These are phyloP conservation scores for Huntiella decipiens DNA, from an alignment of 2,329 filamentous ascomycete species.

Conservation along the genomic window DNA sequence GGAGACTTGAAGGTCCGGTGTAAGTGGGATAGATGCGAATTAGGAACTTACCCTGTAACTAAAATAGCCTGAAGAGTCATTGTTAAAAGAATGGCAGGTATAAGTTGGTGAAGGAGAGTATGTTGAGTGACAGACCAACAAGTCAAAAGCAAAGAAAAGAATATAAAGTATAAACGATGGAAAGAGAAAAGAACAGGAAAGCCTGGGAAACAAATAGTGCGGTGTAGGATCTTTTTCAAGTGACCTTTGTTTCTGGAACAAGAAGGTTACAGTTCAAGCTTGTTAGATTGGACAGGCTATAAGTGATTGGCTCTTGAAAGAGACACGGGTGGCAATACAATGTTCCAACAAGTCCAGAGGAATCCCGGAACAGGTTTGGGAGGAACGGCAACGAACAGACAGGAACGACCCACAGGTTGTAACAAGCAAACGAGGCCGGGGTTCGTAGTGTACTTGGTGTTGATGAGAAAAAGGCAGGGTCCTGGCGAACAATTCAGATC, in stretches of 20 bases:
- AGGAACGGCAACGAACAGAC: constrained; percentile 2
- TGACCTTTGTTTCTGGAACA: too few species aligned
- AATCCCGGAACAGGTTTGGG: too few species aligned
- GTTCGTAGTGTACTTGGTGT: too few species aligned
- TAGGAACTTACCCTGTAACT: constrained; percentile 60
- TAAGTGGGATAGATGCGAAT: background rate
- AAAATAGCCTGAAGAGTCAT: constrained; percentile 80
- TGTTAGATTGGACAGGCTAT: too few species aligned
- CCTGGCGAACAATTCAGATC: too few species aligned
- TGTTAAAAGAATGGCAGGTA: constrained; percentile 14
- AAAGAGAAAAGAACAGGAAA: constrained; percentile 7
- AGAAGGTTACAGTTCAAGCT: too few species aligned
- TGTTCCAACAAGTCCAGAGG: too few species aligned
- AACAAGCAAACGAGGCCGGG: too few species aligned
- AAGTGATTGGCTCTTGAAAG: background rate
- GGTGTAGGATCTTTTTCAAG: too few species aligned
- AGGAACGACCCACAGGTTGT: background rate
- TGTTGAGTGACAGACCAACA: background rate
- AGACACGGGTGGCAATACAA: background rate
- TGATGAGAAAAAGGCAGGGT: too few species aligned
- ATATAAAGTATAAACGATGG: constrained; percentile 12
- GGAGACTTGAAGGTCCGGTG: background rate
- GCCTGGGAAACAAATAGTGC: too few species aligned
- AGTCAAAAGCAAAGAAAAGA: background rate
- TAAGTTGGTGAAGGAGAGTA: background rate